Base-by-base conservation (phyloP, 495 filamentous ascomycete species). In the Lophium mytilinum region DNA sequence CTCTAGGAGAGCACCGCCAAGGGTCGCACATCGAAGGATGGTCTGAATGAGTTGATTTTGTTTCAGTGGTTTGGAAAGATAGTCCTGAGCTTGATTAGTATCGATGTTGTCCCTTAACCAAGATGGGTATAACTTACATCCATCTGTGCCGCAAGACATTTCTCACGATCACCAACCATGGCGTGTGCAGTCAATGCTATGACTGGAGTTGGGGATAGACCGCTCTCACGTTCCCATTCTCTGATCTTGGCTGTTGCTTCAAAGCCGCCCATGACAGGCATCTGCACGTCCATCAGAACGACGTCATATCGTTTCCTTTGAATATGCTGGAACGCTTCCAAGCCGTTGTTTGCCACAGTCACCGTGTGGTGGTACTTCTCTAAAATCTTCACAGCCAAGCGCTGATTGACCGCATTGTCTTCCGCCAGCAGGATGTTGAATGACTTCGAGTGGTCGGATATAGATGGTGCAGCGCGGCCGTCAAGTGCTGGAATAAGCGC, bases 191-290 rank as follows among this genome's bases (percentile, higher is more conserved):
- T 99, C 10, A 99, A 80, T 3, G 94, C 94, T 63, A 99, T 95
- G 67, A 99, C 96, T 9, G 94, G 94, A 12, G 91, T 94, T 19
- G 92, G 83, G 55, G 86, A 82, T 7, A 89, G 76, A 17, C 83
- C 83, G 45, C 83, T 74, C 58, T 86, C 86, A 34, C 84, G 82
- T 68, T 99, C 94, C 66, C 89, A 96, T 65, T 95, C 91, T 49
- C 94, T 85, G 59, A 99, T 99, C 76, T 93, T 95, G 52, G 84
- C 89, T 17, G 94, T 99, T 37, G 94, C 89, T 72, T 99, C 94
- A 69, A 97, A 99, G 37, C 94, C 94, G 62, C 94, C 94, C 91
- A 99, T 97, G 58, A 97, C 85, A 18, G 94, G 94, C 94, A 99
- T 99, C 70, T 97, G 94, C 7, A 99, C 94, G 65, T 99, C 93